Conservation (phyloP, 768 basidiomycete species). For the Termitomyces sp. region DNA sequence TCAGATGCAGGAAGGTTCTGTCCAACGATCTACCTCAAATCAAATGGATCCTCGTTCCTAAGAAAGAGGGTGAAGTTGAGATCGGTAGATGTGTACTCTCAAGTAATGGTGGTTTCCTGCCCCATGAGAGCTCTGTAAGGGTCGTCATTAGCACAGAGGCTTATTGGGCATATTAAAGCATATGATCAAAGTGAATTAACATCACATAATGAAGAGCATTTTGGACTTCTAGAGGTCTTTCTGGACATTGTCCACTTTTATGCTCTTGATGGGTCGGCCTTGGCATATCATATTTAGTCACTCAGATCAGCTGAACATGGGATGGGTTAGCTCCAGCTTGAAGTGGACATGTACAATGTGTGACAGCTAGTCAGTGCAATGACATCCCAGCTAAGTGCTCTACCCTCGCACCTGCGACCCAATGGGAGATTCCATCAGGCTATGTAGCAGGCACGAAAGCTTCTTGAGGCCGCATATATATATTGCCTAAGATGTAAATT, state of each 20-base stretch:
- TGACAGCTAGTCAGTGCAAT: no score
- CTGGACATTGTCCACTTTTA: background rate
- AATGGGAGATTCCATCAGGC: background rate
- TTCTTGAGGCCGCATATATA: background rate
- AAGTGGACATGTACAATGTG: background rate
- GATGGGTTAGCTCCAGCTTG: background rate
- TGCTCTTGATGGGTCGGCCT: background rate
- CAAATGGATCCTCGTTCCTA: background rate
- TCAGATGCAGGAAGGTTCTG: conserved; percentile 2
- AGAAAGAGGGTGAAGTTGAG: conserved; percentile 6
- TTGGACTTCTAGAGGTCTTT: background rate
- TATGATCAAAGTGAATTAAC: background rate
- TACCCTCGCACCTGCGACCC: background rate
- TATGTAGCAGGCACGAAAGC: background rate
- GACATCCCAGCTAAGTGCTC: background rate
- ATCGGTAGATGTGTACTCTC: conserved; percentile 1
- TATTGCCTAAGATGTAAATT: background rate
- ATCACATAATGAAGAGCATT: background rate
- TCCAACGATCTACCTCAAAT: conserved; percentile 7
- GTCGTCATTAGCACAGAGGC: background rate
- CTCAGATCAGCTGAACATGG: background rate
- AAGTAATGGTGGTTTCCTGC: conserved; percentile 8
- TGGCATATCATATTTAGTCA: background rate
- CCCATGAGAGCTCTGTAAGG: background rate
- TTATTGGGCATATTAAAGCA: background rate